Evolutionary conservation across 495 filamentous ascomycete genomes (phyloP), one percentile per base, ranked within the genome.

Genomic region (Jackrogersella minutella): DNA sequence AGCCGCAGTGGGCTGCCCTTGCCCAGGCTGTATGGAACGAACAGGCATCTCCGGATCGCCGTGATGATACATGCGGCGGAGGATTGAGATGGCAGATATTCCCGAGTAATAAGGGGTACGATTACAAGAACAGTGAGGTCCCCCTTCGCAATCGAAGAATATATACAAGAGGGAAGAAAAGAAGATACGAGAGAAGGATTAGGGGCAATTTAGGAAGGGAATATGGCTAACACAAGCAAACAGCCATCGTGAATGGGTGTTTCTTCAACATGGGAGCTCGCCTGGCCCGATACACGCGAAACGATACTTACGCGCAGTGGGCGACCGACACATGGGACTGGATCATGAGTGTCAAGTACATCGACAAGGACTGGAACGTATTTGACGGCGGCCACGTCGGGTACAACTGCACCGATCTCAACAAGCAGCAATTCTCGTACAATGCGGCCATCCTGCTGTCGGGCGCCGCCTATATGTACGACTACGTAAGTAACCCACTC

Each of bases 71-170:
- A 5, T 91, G 92, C 66, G 79, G 79, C n/a, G 89, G 90, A 43
- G 92, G 92, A 0, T 68, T 97, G 64, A 80, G 88, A 30, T 97
- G 93, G 93, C 93, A 97, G 80, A 91, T 95, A 44, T 89, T 88
- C 62, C 79, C 84, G 3, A 87, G 84, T 60, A 92, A 94, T 64
- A 86, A 81, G 40, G 93, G 93, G 11, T 97, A 91, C 65, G 85
- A 88, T 70, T 96, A 97, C 81, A 96, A 96, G 80, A 97, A 96
- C 75, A 87, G 91, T 81, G 62, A 76, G 77, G 16, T 8, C 5
- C 17, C 39, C 41, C 24, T 11, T 13, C 37, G 11, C n/a, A 2
- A 11, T 5, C 14, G 1, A 14, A 3, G 2, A 14, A 40, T 17
- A 9, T 17, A 21, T 14, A 3, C 33, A 7, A 22, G 17, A 44